Conservation (phyloP, 768 basidiomycete species). For the Cystobasidiopsis lactophilus region DNA sequence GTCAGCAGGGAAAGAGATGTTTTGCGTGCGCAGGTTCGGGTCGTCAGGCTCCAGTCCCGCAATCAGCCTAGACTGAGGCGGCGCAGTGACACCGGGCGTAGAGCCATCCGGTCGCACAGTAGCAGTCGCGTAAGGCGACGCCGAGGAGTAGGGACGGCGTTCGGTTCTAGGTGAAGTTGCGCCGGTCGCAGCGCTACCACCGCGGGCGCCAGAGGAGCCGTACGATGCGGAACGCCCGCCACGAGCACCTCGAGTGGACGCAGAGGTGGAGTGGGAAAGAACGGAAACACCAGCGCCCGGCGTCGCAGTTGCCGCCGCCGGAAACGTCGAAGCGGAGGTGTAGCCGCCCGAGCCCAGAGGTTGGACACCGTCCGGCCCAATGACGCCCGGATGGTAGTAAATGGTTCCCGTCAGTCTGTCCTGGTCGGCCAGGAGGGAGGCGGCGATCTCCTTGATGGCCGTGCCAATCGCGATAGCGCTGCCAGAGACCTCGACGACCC, state of each 20-base stretch:
- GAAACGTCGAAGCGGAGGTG: neutral
- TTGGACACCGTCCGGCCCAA: neutral
- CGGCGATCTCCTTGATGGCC: conserved; percentile 86
- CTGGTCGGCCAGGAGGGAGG: conserved; percentile 89
- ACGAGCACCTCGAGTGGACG: neutral
- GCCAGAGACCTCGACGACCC: conserved; percentile 94
- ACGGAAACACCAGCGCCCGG: neutral
- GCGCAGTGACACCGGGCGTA: too few relatives aligned
- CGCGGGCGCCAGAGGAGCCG: neutral
- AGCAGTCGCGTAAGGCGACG: too few relatives aligned
- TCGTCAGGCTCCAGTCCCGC: conserved; percentile 15
- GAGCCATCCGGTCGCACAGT: too few relatives aligned
- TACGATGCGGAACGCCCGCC: neutral
- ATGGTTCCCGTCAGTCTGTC: conserved; percentile 84
- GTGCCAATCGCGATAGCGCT: conserved; percentile 74
- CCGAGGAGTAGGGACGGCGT: too few relatives aligned
- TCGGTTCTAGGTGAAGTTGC: neutral
- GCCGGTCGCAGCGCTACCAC: too few relatives aligned
- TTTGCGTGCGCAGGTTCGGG: conserved; percentile 83
- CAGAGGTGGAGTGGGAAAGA: neutral
- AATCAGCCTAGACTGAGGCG: too few relatives aligned
- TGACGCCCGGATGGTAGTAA: conserved; percentile 57
- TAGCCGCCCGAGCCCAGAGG: neutral
- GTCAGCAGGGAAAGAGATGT: conserved; percentile 96
- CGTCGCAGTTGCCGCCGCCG: neutral